phyloP scores from a whole-genome alignment of 1,284 basidiomycete genomes.

The Leccinum fuscescens region DNA sequence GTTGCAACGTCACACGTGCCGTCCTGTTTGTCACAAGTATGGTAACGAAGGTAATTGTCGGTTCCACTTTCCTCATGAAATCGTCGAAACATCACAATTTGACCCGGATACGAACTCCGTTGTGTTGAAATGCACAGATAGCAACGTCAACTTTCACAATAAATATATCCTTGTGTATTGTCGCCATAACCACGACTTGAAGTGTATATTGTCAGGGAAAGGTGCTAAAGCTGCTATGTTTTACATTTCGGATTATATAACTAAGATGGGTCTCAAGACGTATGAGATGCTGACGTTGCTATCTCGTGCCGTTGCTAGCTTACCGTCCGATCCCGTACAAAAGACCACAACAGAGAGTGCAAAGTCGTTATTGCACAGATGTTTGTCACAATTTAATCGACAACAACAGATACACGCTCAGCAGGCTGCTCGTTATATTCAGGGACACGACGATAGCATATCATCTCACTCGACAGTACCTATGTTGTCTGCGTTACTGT shows the following conservation, averaged over 20 bases:
- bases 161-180: slow-evolving; percentile 15
- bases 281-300: slow-evolving; percentile 9
- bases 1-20: slow-evolving; percentile 3
- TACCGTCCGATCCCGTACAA: background rate
- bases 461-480: slow-evolving; percentile 8
- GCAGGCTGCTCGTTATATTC: slow-evolving; percentile 10
- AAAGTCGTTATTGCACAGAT: slow-evolving; percentile 11
- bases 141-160: slow-evolving; percentile 7
- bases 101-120: slow-evolving; percentile 7
- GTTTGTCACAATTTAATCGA: slow-evolving; percentile 8
- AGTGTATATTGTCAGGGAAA: slow-evolving; percentile 14
- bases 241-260: slow-evolving; percentile 17
- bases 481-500: background rate
- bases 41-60: background rate
- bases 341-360: background rate
- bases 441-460: slow-evolving; percentile 7
- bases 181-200: slow-evolving; percentile 14
- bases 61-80: slow-evolving; percentile 11
- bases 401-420: background rate
- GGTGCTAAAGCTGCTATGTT: slow-evolving; percentile 18
- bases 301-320: slow-evolving; percentile 3
- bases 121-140: slow-evolving; percentile 1
- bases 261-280: slow-evolving; percentile 12
- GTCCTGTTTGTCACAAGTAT: background rate
- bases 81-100: slow-evolving; percentile 9